These are phyloP conservation scores for Flueggea neowawraea DNA, from an alignment of 441 rosid genomes.

Conservation along the genomic window DNA sequence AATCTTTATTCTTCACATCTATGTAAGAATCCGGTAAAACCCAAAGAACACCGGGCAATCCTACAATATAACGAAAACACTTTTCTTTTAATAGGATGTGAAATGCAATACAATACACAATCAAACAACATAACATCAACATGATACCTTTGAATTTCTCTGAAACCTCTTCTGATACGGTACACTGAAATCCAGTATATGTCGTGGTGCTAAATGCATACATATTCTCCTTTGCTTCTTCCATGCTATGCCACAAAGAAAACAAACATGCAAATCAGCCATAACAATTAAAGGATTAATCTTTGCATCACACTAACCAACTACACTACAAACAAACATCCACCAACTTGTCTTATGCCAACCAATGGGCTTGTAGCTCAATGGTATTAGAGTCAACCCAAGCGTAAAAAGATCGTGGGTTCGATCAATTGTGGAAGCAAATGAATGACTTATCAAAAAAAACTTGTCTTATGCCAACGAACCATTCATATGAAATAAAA, in stretches of 20 bases:
- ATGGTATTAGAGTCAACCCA: too few relatives aligned
- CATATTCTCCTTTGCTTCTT: conserved; percentile 97
- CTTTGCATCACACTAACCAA: neutral
- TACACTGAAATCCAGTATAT: conserved; percentile 95
- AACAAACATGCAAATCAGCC: neutral
- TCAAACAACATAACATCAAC: conserved; percentile 5
- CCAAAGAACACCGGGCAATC: conserved; percentile 98
- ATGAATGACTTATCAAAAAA: too few relatives aligned
- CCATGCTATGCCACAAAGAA: conserved; percentile 55
- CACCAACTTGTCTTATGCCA: too few relatives aligned
- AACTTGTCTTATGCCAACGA: too few relatives aligned
- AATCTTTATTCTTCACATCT: conserved; percentile 96
- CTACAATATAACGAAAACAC: conserved; percentile 29
- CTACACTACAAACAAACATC: neutral
- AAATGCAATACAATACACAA: neutral
- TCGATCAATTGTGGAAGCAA: too few relatives aligned
- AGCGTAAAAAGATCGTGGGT: too few relatives aligned
- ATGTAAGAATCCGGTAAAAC: conserved; percentile 95
- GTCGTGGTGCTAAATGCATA: conserved; percentile 95
- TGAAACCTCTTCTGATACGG: conserved; percentile 87
- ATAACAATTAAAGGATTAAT: neutral
- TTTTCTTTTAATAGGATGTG: neutral
- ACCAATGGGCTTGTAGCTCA: too few relatives aligned
- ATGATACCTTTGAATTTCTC: conserved; percentile 88
- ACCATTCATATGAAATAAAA: too few relatives aligned